Evolutionary conservation across 306 rosid species (phyloP), one percentile per base, ranked within the genome.

Genomic region (Sesbania bispinosa): DNA sequence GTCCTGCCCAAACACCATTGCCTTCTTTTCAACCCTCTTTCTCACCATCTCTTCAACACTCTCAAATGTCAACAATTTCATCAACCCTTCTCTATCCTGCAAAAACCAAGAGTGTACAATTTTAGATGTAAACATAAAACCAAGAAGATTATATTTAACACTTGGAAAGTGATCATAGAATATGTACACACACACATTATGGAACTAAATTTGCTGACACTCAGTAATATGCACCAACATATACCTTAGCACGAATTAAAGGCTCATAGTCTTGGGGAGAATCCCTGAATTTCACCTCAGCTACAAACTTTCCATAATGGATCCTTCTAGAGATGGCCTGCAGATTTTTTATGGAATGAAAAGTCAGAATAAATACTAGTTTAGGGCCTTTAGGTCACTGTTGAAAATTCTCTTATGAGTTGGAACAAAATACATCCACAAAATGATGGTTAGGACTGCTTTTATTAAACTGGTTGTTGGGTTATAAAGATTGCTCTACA

Each of bases 271-370:
- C 91, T n/a, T 81, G 71, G 14, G 99, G 92, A 39, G 96, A 74
- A 27, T 84, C 88, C 75, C 76, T 88, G 81, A 89, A 94, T 82
- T 94, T 94, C 35, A 85, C 97, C 86, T 94, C 97, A 3, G 99
- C 99, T 15, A 94, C 99, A 45, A 81, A 94, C 77, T 85, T 91
- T 55, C 99, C 99, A 48, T 88, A 91, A 42, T 94, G 99, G 65
- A 94, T 84, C 68, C 99, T 91, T 73, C 84, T 87, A 14, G 99
- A 94, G 67, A 94, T 85, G 23, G 96, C 96, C 99, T 94, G 86
- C 75, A 70, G 1, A 63, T 54, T 20, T 36, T 23, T 74, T 59
- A 32, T 30, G 18, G 30, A 53, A 52, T 27, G 45, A 23, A 52
- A 16, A 18, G 27, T 69, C 29, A 64, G 14, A 69, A 75, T 13